These are phyloP conservation scores for Acidiella bohemica DNA, from an alignment of 495 filamentous ascomycete species.

Conservation along the genomic window DNA sequence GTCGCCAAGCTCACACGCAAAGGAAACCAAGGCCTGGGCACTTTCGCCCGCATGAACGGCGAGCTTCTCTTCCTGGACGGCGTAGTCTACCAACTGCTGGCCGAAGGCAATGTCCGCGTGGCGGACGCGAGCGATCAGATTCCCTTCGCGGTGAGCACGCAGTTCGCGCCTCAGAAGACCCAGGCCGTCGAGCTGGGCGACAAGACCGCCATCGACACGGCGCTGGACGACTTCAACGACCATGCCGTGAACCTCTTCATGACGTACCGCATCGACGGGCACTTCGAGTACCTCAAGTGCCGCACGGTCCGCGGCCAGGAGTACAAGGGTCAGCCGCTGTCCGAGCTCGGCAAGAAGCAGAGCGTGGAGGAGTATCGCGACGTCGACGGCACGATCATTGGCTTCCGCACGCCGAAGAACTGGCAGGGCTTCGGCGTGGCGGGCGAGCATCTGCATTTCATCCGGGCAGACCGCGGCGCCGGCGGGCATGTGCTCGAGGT, in stretches of 20 bases:
- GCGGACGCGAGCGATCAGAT: conserved; percentile 25
- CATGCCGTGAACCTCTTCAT: conserved; percentile 31
- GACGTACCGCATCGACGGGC: conserved; percentile 29
- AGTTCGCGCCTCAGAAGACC: conserved; percentile 24
- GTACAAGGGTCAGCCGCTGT: conserved; percentile 29
- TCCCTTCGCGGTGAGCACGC: conserved; percentile 35
- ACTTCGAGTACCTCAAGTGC: conserved; percentile 28
- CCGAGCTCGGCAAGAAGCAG: conserved; percentile 33
- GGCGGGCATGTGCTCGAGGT: conserved; percentile 38
- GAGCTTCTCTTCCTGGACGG: conserved; percentile 41
- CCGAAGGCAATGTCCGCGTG: conserved; percentile 24
- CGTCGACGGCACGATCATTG: conserved; percentile 34
- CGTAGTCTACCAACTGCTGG: conserved; percentile 33
- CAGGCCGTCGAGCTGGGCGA: conserved; percentile 2
- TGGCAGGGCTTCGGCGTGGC: conserved; percentile 37
- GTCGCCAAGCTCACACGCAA: conserved; percentile 29
- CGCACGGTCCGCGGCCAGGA: conserved; percentile 28
- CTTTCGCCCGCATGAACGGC: conserved; percentile 36
- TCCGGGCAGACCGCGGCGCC: conserved; percentile 30
- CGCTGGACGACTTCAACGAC: conserved; percentile 24
- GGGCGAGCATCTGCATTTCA: conserved; percentile 41
- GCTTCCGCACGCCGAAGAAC: conserved; percentile 32
- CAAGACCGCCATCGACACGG: conserved; percentile 16
- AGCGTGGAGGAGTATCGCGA: conserved; percentile 25
- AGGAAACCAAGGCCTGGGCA: conserved; percentile 41